These are phyloP conservation scores for Neofusicoccum sp. DNA, from an alignment of 2,329 filamentous ascomycete genomes.

Conservation along the genomic window DNA sequence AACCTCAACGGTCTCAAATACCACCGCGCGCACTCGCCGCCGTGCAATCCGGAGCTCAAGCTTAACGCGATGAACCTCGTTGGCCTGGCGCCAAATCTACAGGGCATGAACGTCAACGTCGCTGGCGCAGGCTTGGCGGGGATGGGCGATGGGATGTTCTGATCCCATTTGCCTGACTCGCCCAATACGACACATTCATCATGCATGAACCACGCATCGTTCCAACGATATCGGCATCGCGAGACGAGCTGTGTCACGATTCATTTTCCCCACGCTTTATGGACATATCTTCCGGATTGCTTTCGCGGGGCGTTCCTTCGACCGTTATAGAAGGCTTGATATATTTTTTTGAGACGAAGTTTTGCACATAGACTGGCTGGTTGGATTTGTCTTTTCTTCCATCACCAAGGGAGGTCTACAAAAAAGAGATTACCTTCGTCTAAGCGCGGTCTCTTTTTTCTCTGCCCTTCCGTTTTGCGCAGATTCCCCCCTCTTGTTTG, in stretches of 20 bases:
- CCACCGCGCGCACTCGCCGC: conserved; percentile 69
- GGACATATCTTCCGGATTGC: background rate
- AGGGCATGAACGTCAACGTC: conserved; percentile 49
- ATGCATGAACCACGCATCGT: background rate
- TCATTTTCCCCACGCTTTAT: conserved; percentile 2
- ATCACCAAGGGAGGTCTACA: background rate
- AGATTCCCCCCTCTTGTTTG: conserved; percentile 7
- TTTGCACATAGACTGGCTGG: conserved; percentile 12
- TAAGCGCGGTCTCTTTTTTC: background rate
- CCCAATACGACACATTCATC: conserved; percentile 3
- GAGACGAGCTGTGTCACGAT: conserved; percentile 8
- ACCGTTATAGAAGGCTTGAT: conserved; percentile 1
- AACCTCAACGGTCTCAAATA: conserved; percentile 99
- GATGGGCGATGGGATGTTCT: conserved; percentile 54
- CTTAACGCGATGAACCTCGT: conserved; percentile 41
- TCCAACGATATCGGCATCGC: conserved; percentile 5
- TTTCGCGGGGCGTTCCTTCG: conserved; percentile 1
- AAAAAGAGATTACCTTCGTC: background rate
- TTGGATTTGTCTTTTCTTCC: conserved; percentile 10
- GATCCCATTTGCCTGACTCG: conserved; percentile 17
- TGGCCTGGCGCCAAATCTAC: conserved; percentile 38
- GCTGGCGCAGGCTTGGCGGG: conserved; percentile 55
- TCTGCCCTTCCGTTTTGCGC: background rate
- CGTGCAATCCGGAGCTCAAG: conserved; percentile 82
- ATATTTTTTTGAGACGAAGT: conserved; percentile 1